Base-by-base conservation (phyloP, 2,329 filamentous ascomycete species). In the Phialophora expanda region DNA sequence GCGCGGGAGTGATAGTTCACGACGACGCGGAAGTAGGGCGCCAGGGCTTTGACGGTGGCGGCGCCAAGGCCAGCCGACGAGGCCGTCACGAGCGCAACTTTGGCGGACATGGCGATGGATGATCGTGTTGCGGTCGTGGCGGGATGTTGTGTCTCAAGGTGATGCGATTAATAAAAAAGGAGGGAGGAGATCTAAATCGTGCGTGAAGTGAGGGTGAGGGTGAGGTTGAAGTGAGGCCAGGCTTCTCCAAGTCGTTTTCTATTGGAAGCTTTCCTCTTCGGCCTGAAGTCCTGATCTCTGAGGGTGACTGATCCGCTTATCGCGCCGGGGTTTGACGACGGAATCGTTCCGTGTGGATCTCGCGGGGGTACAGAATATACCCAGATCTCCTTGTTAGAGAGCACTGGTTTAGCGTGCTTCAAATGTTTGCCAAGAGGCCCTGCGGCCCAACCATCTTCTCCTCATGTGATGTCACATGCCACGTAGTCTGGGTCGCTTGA, bases 81-180 rank as follows among this genome's bases (percentile, higher is more conserved):
- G 22, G 71, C 71, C 14, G 71, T 73, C 48, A 73, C 70, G 38
- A 69, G 70, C 24, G 70, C 70, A 56, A 72, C 70, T 70, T 70
- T 72, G 55, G 68, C 51, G n/a, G 68, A 30, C 69, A 71, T 71
- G 11, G 34, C 51, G 34, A 32, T 24, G 6, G 17, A 41, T 14
- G 34, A 17, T 17, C 3, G 6, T n/a, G 14, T n/a, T 44, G 38
- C 14, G 32, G 32, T 8, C 8, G 5, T 44, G 38, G 1, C 38
- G 38, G 7, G 38, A 41, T 41, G 14, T 20, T 44, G 38, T 3
- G 38, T 44, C 38, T 34, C 38, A 7, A 1, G 38, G 38, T 8
- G 38, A 44, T 17, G 38, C 14, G 38, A n/a, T n/a, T n/a, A 17
- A 44, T 44, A 34, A 9, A 34, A 12, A 3, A n/a, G n/a, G 9